A percentile compares a stretch with the other conserved stretches of the same genome.
These are phyloP conservation scores for Fusarium dlaminii DNA, from an alignment of 2,329 filamentous ascomycete species.

Conservation along the genomic window DNA sequence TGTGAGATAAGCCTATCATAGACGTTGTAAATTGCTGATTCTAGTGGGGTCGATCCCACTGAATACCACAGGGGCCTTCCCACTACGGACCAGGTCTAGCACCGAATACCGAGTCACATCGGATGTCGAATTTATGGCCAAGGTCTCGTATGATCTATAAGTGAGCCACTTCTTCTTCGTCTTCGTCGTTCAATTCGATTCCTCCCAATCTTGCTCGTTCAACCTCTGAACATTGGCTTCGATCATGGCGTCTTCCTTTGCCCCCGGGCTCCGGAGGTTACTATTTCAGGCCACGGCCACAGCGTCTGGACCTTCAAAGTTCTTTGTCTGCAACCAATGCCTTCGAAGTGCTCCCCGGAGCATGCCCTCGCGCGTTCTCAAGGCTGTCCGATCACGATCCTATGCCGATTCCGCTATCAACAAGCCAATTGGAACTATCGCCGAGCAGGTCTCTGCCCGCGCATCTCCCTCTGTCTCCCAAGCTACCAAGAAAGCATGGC, in stretches of 20 bases:
- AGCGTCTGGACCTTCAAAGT: slow-evolving; percentile 46
- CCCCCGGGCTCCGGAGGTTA: slow-evolving; percentile 54
- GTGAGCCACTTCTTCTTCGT: slow-evolving; percentile 10
- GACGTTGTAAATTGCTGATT: slow-evolving; percentile 34
- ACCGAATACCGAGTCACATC: slow-evolving; percentile 36
- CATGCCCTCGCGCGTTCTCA: slow-evolving; percentile 52
- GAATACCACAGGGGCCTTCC: background rate
- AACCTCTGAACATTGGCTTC: slow-evolving; percentile 27
- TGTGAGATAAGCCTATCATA: slow-evolving; percentile 46
- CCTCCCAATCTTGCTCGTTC: background rate
- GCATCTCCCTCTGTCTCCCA: slow-evolving; percentile 35
- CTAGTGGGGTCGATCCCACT: slow-evolving; percentile 8
- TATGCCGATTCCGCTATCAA: slow-evolving; percentile 49
- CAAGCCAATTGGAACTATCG: slow-evolving; percentile 43
- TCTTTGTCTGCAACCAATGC: slow-evolving; percentile 62
- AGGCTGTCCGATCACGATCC: slow-evolving; percentile 51
- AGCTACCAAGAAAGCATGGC: slow-evolving; percentile 55
- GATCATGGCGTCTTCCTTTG: slow-evolving; percentile 55
- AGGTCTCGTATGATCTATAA: slow-evolving; percentile 34
- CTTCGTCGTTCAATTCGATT: slow-evolving; percentile 7
- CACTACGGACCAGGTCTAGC: slow-evolving; percentile 15
- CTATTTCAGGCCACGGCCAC: slow-evolving; percentile 49
- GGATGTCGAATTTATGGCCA: slow-evolving; percentile 31
- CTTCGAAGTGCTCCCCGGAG: slow-evolving; percentile 48
- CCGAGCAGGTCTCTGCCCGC: slow-evolving; percentile 39